phyloP scores from a whole-genome alignment of 2,329 filamentous ascomycete species.

The Exophiala alcalophila region DNA sequence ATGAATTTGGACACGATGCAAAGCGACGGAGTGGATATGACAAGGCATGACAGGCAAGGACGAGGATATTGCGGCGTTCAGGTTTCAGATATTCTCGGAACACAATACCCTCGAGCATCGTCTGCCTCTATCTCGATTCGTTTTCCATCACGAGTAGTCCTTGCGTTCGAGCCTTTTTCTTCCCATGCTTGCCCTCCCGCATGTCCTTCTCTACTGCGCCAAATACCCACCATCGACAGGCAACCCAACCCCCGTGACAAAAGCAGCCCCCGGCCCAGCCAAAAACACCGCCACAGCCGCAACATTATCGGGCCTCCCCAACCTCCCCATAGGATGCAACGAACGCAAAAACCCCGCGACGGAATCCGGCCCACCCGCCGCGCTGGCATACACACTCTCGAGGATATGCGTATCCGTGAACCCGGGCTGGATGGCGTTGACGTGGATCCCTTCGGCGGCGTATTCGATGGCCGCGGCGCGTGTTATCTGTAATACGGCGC shows the following conservation, averaged over 20 bases:
- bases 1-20: no score
- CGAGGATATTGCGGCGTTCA: no score
- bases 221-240: slow-evolving; percentile 48
- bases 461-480: slow-evolving; percentile 46
- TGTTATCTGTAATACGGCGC: slow-evolving; percentile 47
- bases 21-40: no score
- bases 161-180: no score
- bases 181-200: no score
- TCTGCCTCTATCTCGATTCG: no score
- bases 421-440: slow-evolving; percentile 45
- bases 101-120: no score
- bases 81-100: no score
- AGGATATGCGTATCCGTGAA: slow-evolving; percentile 40
- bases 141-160: no score
- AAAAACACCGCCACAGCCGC: slow-evolving; percentile 45
- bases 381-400: slow-evolving; percentile 35
- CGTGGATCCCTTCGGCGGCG: slow-evolving; percentile 41
- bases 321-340: slow-evolving; percentile 29
- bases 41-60: no score
- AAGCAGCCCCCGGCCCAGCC: slow-evolving; percentile 46
- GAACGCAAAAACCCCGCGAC: slow-evolving; percentile 10
- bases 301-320: slow-evolving; percentile 37
- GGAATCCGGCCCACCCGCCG: slow-evolving; percentile 5
- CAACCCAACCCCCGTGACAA: slow-evolving; percentile 44
- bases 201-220: slow-evolving; percentile 16